Evolutionary conservation across 2,329 filamentous ascomycete species (phyloP), one percentile per base, ranked within the genome.

Genomic region (Macroventuria anomochaeta): DNA sequence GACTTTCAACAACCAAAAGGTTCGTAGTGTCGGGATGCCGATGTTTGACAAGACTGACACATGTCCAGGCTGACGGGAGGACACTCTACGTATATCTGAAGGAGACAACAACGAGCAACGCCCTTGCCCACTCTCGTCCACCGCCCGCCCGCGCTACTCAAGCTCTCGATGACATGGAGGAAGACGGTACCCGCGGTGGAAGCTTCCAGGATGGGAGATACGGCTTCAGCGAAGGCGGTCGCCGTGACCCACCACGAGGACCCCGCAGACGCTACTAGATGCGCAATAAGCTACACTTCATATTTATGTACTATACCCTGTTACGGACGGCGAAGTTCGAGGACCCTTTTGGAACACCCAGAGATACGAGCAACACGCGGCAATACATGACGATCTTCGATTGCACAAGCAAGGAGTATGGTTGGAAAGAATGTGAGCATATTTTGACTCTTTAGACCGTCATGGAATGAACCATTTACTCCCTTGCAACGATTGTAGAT

Each of bases 1-100:
- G 53, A 89, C 83, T 3, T 93, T 93, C 74, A 88, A 95, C 75
- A 86, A 89, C 70, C 87, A 91, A 77, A 91, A 85, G 69, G 89
- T 90, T 71, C 62, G 85, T 75, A 26, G 3, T 25, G 2, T 12
- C 10, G 13, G 29, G 8, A n/a, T 3, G 17, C 18, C 13, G 13
- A 15, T n/a, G 18, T 37, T 18, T 33, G 18, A 39, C 21, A 29
- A 26, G 39, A 50, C 61, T 61, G 62, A 62, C 28, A 32, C 34
- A 57, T 15, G 28, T 17, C 86, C 34, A 90, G 88, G 90, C 90
- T 67, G 90, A 93, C 66, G 89, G 89, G 40, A 83, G 88, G 61
- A 75, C 88, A 13, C 82, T 93, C 48, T 84, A 89, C 69, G 88
- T 93, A 32, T 92, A 88, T 71, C 77, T 85, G 72, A 90, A 90